Base-by-base conservation (phyloP, 805 yeast genomes). In the Hanseniaspora lindneri region DNA sequence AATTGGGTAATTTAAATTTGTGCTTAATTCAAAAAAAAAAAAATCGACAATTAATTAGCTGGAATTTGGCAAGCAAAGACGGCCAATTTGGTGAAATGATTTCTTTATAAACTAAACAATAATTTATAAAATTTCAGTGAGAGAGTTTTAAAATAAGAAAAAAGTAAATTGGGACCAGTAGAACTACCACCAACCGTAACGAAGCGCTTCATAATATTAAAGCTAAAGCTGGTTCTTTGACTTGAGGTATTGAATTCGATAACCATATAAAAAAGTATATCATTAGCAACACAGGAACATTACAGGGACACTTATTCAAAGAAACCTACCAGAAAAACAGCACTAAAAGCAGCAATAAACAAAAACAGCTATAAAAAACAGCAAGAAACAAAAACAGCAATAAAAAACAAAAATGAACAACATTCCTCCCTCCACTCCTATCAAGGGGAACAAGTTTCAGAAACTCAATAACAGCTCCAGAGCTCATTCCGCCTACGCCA, bases 351-450 rank as follows among this genome's bases (percentile, higher is more conserved):
- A 27, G 13, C 30, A 13, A 9, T 13, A 27, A 9, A 27, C 13
- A 27, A 27, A 9, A 27, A 27, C 9, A 9, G 9, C 9, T 13
- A 27, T 9, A 27, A 9, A 27, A 27, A 13, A 27, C 9, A 9
- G 30, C 9, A 27, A 27, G 30, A 9, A 9, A 27, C 11, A 10
- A 7, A 8, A 14, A n/a, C 24, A 35, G 11, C 16, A 4, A 4
- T 8, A 35, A 35, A 10, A 17, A 28, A 8, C 14, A 30, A 36
- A 23, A 29, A 44, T 17, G 29, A n/a, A n/a, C 17, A 44, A 44
- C 16, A 28, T 36, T 11, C 49, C 49, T n/a, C 49, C 49, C 19
- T 44, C 49, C 5, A 44, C 49, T 1, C 49, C 49, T 9, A 27
- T 44, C 16, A 44, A 44, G 21, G 37, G 42, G 2, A 44, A 39